Conservation (phyloP, 2,329 filamentous ascomycete genomes). For the Hypoxylon sp. region DNA sequence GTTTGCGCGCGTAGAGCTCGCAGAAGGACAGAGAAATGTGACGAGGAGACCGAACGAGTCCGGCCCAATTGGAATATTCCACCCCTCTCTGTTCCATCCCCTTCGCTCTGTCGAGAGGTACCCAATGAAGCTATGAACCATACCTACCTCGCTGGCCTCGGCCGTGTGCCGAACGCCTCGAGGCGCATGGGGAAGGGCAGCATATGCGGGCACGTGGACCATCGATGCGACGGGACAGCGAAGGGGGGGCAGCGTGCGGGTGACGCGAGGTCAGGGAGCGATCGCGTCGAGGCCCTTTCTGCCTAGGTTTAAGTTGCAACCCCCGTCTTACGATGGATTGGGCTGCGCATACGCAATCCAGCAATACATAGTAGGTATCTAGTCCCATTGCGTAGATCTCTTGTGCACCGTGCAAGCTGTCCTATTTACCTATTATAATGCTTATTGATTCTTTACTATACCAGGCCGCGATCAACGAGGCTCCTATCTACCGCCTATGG, state of each 20-base stretch:
- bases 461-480: neutral
- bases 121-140: conserved; percentile 18
- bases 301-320: conserved; percentile 12
- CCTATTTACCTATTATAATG: neutral
- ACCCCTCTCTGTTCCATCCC: neutral
- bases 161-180: conserved; percentile 25
- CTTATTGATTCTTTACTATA: conserved; percentile 1
- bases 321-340: conserved; percentile 29
- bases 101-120: conserved; percentile 2
- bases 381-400: neutral
- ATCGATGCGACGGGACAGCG: conserved; percentile 25
- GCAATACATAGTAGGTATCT: neutral
- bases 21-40: conserved; percentile 29
- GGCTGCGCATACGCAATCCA: conserved; percentile 20
- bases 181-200: neutral
- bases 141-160: conserved; percentile 16
- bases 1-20: conserved; percentile 3
- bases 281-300: conserved; percentile 25
- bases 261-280: conserved; percentile 23
- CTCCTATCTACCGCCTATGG: neutral
- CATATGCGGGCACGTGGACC: conserved; percentile 26
- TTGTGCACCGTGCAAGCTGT: conserved; percentile 1
- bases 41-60: conserved; percentile 16
- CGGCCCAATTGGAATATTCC: conserved; percentile 12
- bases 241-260: neutral